Percentiles rank a stretch among this genome's conserved stretches.
These are phyloP conservation scores for Melampsora larici-populina DNA, from an alignment of 1,284 basidiomycete species.

Conservation along the genomic window DNA sequence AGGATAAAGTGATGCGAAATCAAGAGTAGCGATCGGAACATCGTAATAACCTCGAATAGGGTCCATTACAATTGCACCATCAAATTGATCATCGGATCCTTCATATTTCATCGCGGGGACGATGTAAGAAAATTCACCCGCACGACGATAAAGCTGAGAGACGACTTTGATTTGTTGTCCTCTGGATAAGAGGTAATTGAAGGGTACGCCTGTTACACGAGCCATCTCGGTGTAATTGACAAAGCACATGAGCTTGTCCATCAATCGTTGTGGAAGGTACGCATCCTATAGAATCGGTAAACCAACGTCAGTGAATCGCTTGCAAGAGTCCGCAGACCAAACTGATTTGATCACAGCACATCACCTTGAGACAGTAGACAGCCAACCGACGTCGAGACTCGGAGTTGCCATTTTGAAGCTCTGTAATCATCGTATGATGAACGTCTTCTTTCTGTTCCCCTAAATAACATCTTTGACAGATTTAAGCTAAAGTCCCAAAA, in stretches of 20 bases:
- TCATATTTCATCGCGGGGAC: conserved; percentile 78
- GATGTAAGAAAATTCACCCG: conserved; percentile 79
- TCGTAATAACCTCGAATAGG: conserved; percentile 91
- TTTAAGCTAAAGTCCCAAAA: not conserved
- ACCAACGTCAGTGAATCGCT: not conserved
- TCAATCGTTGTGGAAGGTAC: conserved; percentile 83
- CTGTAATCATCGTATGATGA: conserved; percentile 93
- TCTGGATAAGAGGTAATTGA: conserved; percentile 83
- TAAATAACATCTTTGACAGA: conserved; percentile 14
- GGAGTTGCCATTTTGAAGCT: conserved; percentile 87
- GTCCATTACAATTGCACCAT: conserved; percentile 95
- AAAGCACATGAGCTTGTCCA: conserved; percentile 97
- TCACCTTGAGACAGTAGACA: conserved; percentile 90
- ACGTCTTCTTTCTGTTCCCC: conserved; percentile 96
- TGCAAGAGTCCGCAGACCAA: not conserved
- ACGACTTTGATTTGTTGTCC: conserved; percentile 96
- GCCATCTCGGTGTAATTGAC: conserved; percentile 95
- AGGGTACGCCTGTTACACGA: conserved; percentile 93
- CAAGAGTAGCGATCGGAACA: conserved; percentile 86
- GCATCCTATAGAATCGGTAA: conserved; percentile 67
- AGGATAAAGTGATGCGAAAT: conserved; percentile 94
- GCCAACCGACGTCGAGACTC: conserved; percentile 84
- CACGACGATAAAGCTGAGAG: conserved; percentile 84
- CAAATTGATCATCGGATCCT: conserved; percentile 88
- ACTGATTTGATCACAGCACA: conserved; percentile 21